A percentile compares a stretch with the other conserved stretches of the same genome.
These are phyloP conservation scores for Cadophora sp. DNA, from an alignment of 2,329 filamentous ascomycete species.

Conservation along the genomic window DNA sequence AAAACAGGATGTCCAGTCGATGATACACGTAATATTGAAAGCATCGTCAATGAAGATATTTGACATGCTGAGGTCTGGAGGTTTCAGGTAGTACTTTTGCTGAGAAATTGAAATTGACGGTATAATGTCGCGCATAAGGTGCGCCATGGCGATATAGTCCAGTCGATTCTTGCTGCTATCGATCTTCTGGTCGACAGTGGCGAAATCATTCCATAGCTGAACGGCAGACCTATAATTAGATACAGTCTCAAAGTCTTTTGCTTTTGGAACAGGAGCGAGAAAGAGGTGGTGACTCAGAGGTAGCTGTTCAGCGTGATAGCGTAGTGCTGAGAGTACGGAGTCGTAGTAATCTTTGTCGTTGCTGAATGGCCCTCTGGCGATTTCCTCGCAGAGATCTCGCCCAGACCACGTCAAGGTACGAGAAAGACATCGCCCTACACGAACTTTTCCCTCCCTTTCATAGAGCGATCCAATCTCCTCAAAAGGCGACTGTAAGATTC, in stretches of 20 bases:
- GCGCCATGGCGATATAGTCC: conserved; percentile 34
- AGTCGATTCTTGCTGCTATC: conserved; percentile 39
- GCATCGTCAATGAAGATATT: conserved; percentile 43
- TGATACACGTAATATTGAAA: conserved; percentile 43
- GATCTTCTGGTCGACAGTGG: conserved; percentile 36
- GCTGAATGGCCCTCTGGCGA: conserved; percentile 41
- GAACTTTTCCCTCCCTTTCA: conserved; percentile 24
- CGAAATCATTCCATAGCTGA: conserved; percentile 31
- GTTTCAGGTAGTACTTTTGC: conserved; percentile 34
- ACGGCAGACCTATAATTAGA: conserved; percentile 32
- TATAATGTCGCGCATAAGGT: conserved; percentile 41
- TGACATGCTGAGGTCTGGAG: conserved; percentile 39
- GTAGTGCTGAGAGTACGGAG: conserved; percentile 39
- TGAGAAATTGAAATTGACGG: conserved; percentile 27
- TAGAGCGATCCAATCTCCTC: conserved; percentile 28
- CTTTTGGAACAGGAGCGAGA: conserved; percentile 42
- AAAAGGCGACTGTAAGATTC: conserved; percentile 26
- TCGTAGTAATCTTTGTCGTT: conserved; percentile 38
- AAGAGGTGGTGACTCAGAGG: conserved; percentile 39
- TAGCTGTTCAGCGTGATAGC: conserved; percentile 39
- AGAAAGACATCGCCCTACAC: conserved; percentile 23
- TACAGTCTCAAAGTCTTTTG: conserved; percentile 34
- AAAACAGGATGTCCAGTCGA: conserved; percentile 42
- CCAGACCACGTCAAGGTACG: not conserved
- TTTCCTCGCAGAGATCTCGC: conserved; percentile 7